Percentiles rank a stretch among this genome's conserved stretches.
Evolutionary conservation across 768 basidiomycete species (phyloP).

Genomic region (Amanita jacksonii): DNA sequence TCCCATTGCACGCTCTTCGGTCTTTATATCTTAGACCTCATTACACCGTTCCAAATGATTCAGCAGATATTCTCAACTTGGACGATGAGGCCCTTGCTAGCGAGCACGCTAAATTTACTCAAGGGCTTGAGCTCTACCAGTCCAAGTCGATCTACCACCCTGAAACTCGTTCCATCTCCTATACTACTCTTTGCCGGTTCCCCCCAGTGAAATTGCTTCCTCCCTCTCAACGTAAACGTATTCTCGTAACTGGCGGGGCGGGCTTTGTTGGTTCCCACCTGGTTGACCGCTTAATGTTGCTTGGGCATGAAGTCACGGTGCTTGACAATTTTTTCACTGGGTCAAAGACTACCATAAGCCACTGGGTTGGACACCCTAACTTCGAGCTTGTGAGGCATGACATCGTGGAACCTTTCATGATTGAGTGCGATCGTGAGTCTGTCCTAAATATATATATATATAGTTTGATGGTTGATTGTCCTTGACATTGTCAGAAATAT

Average conservation of each 20-base stretch:
- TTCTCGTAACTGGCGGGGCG: slow-evolving; percentile 94
- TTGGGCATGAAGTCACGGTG: slow-evolving; percentile 96
- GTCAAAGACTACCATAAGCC: slow-evolving; percentile 90
- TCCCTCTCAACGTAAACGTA: slow-evolving; percentile 69
- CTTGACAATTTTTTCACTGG: slow-evolving; percentile 99
- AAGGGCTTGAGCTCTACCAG: slow-evolving; percentile 46
- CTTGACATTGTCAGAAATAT: slow-evolving; percentile 60
- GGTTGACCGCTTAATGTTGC: slow-evolving; percentile 93
- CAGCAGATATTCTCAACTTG: slow-evolving; percentile 22
- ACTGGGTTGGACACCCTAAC: slow-evolving; percentile 97
- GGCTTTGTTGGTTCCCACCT: slow-evolving; percentile 99
- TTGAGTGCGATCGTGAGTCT: slow-evolving; percentile 90
- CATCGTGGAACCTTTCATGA: slow-evolving; percentile 95
- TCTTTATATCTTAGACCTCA: slow-evolving; percentile 83
- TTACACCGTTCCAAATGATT: slow-evolving; percentile 42
- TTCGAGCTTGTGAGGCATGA: slow-evolving; percentile 98
- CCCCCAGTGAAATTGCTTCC: slow-evolving; percentile 87
- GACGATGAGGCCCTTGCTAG: slow-evolving; percentile 32
- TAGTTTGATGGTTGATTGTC: slow-evolving; percentile 10
- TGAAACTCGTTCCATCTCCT: slow-evolving; percentile 74
- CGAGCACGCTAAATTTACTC: slow-evolving; percentile 45
- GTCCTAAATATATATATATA: slow-evolving; percentile 7
- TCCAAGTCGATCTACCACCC: slow-evolving; percentile 85
- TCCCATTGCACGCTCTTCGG: slow-evolving; percentile 70
- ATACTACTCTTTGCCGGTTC: slow-evolving; percentile 86